These are phyloP conservation scores for Moricandia arvensis DNA, from an alignment of 345 rosid species.

Conservation along the genomic window DNA sequence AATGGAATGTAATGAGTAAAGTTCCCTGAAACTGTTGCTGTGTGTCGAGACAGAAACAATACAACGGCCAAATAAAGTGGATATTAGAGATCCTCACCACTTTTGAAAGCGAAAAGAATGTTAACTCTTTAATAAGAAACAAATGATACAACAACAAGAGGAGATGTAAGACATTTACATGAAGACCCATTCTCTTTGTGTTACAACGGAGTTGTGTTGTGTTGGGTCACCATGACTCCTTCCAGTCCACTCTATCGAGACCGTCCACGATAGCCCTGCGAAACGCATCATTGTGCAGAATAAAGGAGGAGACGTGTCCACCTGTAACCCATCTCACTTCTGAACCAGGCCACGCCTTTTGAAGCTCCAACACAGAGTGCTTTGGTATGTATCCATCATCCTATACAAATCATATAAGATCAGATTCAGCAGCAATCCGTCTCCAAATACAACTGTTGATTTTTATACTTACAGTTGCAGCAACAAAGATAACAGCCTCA, in stretches of 20 bases:
- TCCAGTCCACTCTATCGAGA: conserved; percentile 77
- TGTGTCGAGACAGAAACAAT: neutral
- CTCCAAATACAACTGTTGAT: neutral
- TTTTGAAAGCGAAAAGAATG: neutral
- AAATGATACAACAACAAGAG: neutral
- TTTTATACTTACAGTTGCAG: conserved; percentile 93
- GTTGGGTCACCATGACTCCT: conserved; percentile 55
- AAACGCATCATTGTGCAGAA: conserved; percentile 77
- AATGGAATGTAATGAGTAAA: neutral
- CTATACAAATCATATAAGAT: conserved; percentile 32
- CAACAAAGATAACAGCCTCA: conserved; percentile 79
- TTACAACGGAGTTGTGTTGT: neutral
- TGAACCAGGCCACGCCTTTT: conserved; percentile 99
- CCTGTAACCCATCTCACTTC: conserved; percentile 99
- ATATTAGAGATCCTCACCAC: neutral
- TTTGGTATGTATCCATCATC: conserved; percentile 98
- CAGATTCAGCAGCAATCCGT: neutral
- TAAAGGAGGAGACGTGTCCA: conserved; percentile 89
- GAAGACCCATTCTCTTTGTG: neutral
- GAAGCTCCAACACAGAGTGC: conserved; percentile 90
- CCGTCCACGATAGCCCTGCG: conserved; percentile 86
- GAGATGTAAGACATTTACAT: conserved; percentile 29
- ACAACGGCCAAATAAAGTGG: neutral
- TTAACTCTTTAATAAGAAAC: neutral
- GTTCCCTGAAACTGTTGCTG: neutral